Conservation (phyloP, 2,329 filamentous ascomycete species). For the Teratosphaeria zuluensis region DNA sequence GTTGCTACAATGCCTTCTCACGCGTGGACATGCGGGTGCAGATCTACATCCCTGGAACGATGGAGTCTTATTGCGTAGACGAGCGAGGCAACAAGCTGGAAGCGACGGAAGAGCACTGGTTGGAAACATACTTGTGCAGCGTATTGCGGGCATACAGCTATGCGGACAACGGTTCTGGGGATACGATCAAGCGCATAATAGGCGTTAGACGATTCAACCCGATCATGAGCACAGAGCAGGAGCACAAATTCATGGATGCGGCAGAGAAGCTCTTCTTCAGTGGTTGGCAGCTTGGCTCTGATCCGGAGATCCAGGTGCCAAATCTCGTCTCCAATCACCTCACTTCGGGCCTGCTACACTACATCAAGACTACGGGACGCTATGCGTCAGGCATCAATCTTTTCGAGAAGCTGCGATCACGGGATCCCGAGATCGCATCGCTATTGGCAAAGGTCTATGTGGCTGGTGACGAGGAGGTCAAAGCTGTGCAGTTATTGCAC, state of each 20-base stretch:
- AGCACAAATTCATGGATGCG: constrained; percentile 89
- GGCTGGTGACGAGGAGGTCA: constrained; percentile 94
- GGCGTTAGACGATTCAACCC: constrained; percentile 97
- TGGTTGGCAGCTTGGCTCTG: constrained; percentile 86
- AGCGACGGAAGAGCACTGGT: constrained; percentile 87
- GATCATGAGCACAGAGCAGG: constrained; percentile 93
- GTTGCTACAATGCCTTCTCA: constrained; percentile 99
- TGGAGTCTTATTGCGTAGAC: constrained; percentile 96
- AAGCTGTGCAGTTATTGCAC: constrained; percentile 78
- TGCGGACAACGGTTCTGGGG: constrained; percentile 87
- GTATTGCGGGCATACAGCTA: constrained; percentile 93
- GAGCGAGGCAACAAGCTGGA: constrained; percentile 92
- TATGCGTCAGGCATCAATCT: constrained; percentile 94
- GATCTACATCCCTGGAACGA: constrained; percentile 89
- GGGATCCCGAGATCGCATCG: constrained; percentile 89
- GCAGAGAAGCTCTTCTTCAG: constrained; percentile 93
- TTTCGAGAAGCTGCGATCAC: constrained; percentile 86
- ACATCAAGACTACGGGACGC: constrained; percentile 89
- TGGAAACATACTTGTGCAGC: constrained; percentile 94
- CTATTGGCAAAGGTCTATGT: constrained; percentile 83
- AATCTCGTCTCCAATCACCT: constrained; percentile 95
- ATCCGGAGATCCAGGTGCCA: constrained; percentile 93
- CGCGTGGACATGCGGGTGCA: constrained; percentile 97
- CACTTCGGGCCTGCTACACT: constrained; percentile 84
- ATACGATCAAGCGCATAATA: constrained; percentile 92